Percentiles rank a stretch among this genome's conserved stretches.
phyloP scores from a whole-genome alignment of 108 stramenopile species.

The Nitzschia inconspicua region DNA sequence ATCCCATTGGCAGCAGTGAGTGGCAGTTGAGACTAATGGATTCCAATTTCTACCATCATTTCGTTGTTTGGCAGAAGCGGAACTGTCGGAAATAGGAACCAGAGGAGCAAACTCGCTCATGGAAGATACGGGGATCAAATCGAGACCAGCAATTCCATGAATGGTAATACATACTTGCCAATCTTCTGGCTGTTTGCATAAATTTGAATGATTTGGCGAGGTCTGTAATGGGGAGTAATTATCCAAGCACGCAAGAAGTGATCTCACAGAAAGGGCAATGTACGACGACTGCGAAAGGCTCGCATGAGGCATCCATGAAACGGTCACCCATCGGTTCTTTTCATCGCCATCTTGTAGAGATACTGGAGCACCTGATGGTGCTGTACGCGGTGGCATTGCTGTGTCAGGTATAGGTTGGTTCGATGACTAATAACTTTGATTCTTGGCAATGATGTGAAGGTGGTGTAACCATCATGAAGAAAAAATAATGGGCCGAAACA shows the following conservation, averaged over 20 bases:
- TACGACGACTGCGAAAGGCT: slow-evolving; percentile 48
- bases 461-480: too few species aligned
- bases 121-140: slow-evolving; percentile 22
- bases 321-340: slow-evolving; percentile 35
- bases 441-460: too few species aligned
- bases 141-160: slow-evolving; percentile 30
- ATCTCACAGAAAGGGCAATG: slow-evolving; percentile 34
- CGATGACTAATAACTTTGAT: too few species aligned
- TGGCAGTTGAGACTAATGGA: slow-evolving; percentile 18
- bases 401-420: too few species aligned
- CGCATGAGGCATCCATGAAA: slow-evolving; percentile 62
- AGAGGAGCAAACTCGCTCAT: slow-evolving; percentile 4
- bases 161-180: slow-evolving; percentile 20
- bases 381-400: too few species aligned
- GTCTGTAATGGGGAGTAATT: not conserved
- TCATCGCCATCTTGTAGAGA: too few species aligned
- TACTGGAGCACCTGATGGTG: too few species aligned
- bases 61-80: not conserved
- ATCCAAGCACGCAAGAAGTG: slow-evolving; percentile 17
- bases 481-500: too few species aligned
- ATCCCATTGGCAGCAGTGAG: slow-evolving; percentile 36
- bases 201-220: not conserved
- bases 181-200: not conserved
- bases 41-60: not conserved
- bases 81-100: not conserved